These are phyloP conservation scores for Neurospora crassa DNA, from an alignment of 2,329 filamentous ascomycete species.

Conservation along the genomic window DNA sequence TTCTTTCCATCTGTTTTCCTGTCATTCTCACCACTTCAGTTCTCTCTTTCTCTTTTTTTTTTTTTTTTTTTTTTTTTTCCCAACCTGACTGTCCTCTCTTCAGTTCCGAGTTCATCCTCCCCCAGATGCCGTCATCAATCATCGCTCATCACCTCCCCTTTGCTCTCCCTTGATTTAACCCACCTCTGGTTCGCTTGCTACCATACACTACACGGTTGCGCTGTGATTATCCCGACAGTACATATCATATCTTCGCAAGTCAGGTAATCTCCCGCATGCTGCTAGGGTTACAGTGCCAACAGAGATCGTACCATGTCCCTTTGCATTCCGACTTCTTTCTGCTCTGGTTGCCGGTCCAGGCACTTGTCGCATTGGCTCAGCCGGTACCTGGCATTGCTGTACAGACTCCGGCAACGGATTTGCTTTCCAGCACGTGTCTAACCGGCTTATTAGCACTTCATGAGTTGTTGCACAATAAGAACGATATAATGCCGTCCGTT, in stretches of 20 bases:
- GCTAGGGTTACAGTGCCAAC: not conserved
- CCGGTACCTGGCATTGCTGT: not conserved
- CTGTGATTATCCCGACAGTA: not conserved
- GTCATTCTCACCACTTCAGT: not conserved
- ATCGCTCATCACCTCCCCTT: not conserved
- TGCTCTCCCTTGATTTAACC: not conserved
- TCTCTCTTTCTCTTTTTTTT: no score
- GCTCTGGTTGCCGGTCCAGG: not conserved
- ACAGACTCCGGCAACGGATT: no score
- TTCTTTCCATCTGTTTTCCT: not conserved
- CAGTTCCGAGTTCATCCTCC: not conserved
- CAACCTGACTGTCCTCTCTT: not conserved
- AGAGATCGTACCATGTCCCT: not conserved
- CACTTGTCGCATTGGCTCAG: not conserved
- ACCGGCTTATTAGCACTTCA: not conserved
- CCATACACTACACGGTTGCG: not conserved
- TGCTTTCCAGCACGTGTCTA: not conserved
- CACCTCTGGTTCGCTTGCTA: not conserved
- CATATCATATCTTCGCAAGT: not conserved
- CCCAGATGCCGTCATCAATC: not conserved
- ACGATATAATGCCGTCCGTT: not conserved
- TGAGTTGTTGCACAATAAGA: not conserved
- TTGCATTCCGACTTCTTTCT: not conserved
- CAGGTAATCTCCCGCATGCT: not conserved
- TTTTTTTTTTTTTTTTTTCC: not conserved